A percentile compares a stretch with the other conserved stretches of the same genome.
Evolutionary conservation across 1,139 yeast genomes (phyloP).

Genomic region (Nematodospora anomalae): DNA sequence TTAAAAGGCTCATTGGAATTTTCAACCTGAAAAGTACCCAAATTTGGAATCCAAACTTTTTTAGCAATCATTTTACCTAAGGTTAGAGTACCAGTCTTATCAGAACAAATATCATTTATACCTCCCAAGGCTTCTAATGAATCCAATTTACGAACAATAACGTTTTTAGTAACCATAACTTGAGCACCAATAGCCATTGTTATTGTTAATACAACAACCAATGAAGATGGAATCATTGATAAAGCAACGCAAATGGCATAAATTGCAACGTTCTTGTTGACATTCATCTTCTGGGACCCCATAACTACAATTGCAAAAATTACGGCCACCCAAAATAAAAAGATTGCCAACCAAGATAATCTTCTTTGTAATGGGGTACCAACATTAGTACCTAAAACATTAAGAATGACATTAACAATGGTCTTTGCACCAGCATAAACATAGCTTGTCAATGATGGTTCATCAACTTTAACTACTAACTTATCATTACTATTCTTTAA

Average conservation of each 20-base stretch:
- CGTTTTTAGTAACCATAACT: slow-evolving; percentile 70
- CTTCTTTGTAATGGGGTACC: slow-evolving; percentile 78
- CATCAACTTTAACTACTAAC: slow-evolving; percentile 29
- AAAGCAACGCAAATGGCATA: slow-evolving; percentile 83
- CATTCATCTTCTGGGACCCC: slow-evolving; percentile 72
- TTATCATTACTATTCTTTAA: slow-evolving; percentile 32
- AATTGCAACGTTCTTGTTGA: slow-evolving; percentile 70
- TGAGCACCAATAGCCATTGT: slow-evolving; percentile 88
- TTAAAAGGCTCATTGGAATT: slow-evolving; percentile 69
- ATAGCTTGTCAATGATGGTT: slow-evolving; percentile 45
- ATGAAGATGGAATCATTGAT: slow-evolving; percentile 81
- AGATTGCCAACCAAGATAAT: slow-evolving; percentile 68
- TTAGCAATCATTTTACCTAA: slow-evolving; percentile 78
- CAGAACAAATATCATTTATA: slow-evolving; percentile 77
- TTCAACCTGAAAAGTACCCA: slow-evolving; percentile 63
- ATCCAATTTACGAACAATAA: slow-evolving; percentile 75
- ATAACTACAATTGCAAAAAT: slow-evolving; percentile 75
- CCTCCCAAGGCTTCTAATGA: slow-evolving; percentile 81
- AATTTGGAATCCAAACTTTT: slow-evolving; percentile 74
- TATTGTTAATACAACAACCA: slow-evolving; percentile 77
- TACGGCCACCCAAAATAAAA: slow-evolving; percentile 69
- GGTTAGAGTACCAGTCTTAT: slow-evolving; percentile 80
- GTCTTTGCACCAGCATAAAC: slow-evolving; percentile 47
- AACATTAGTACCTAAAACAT: slow-evolving; percentile 68
- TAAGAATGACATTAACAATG: slow-evolving; percentile 46